Base-by-base conservation (phyloP, 2,329 filamentous ascomycete genomes). In the Pseudocercospora vitis region DNA sequence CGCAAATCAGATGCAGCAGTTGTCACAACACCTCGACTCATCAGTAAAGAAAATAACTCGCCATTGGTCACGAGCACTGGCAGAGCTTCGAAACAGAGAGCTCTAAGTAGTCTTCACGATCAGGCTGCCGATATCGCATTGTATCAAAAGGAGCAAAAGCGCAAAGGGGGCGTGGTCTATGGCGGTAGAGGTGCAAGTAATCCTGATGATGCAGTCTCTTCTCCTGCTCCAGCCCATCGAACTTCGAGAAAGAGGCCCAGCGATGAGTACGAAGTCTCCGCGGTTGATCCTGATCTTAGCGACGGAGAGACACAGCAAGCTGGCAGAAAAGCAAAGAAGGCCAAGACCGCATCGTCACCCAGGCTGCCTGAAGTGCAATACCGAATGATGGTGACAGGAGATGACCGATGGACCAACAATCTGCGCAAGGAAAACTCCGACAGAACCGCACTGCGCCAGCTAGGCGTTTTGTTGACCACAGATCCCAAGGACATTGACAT, bases 71-170 rank as follows among this genome's bases (percentile, higher is more conserved):
- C 85, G 1, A 85, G 86, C 21, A 89, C 88, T 60, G 68, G 68
- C 11, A 86, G 94, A 51, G 94, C 89, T 64, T 92, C 94, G 11
- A 99, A 97, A 70, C 85, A 87, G 33, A 87, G 88, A 66, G 94
- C 94, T 9, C 75, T 87, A n/a, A 82, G 85, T 28, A 85, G 83
- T 59, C 74, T 97, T 6, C 89, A 94, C 50, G 81, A 83, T 29
- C 77, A 92, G 53, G 91, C 89, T 0, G 82, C 86, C 0, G 94
- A 99, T 67, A 91, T 97, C 65, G 87, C 86, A 2, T 76, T 95
- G 26, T 99, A 94, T 66, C 88, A 97, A 67, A 96, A 94, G 68
- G 94, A 99, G 73, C 90, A 83, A 76, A 96, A 95, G 74, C 84
- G 94, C 16, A 81, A 81, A 40, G 84, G 84, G 11, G 84, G 84